Evolutionary conservation across 225 moss, liverwort and hornwort species (phyloP).

Genomic region (Climacium dendroides): DNA sequence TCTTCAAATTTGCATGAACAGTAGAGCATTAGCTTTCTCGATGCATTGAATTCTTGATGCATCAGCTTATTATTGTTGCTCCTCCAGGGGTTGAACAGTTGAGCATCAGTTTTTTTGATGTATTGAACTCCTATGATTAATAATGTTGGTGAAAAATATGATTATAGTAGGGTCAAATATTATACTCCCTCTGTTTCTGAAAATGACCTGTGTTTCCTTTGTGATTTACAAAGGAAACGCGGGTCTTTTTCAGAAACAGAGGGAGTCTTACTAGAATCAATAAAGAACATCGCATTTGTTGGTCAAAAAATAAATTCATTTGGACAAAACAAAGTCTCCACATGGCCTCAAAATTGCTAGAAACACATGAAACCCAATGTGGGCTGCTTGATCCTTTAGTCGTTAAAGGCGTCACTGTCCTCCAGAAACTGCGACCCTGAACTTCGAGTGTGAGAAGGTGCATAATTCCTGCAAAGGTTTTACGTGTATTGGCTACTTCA

Average conservation of each 20-base stretch:
- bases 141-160: background rate
- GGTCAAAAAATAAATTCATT: background rate
- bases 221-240: too few relatives aligned
- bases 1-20: background rate
- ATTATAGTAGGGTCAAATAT: background rate
- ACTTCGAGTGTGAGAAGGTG: background rate
- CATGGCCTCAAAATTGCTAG: background rate
- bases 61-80: background rate
- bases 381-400: background rate
- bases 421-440: background rate
- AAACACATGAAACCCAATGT: background rate
- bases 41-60: background rate
- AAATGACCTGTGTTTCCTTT: too few relatives aligned
- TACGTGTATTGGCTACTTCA: background rate
- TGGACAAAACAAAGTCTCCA: background rate
- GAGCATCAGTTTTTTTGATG: background rate
- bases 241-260: too few relatives aligned
- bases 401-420: background rate
- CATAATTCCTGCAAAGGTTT: background rate
- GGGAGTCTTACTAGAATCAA: background rate
- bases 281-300: background rate
- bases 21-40: background rate
- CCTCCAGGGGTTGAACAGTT: background rate
- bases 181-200: too few relatives aligned
- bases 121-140: background rate